phyloP scores from a whole-genome alignment of 257 asterid genomes.

The Solanum stenotomum region DNA sequence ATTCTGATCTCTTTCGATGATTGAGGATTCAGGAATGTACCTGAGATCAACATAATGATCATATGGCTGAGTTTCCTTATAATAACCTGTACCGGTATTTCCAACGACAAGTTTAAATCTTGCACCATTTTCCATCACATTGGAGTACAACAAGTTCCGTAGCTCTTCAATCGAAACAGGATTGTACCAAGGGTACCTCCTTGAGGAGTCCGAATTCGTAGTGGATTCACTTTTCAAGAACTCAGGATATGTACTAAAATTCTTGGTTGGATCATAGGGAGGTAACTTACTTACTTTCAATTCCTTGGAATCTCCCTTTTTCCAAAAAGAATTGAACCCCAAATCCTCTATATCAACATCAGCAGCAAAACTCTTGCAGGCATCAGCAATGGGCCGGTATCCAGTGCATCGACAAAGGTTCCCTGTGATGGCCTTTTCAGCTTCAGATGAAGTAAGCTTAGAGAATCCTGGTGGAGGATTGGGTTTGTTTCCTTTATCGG shows the following conservation, averaged over 20 bases:
- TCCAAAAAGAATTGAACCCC: constrained; percentile 59
- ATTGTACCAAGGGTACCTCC: constrained; percentile 41
- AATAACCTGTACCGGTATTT: constrained; percentile 62
- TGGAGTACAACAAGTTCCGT: constrained; percentile 26
- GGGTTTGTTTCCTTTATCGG: constrained; percentile 27
- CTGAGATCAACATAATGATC: constrained; percentile 49
- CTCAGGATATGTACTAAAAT: constrained; percentile 22
- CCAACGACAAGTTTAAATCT: constrained; percentile 48
- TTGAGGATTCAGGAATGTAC: constrained; percentile 44
- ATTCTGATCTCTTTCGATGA: constrained; percentile 13
- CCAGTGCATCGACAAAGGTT: constrained; percentile 76
- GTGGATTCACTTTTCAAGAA: constrained; percentile 15
- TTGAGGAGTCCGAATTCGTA: constrained; percentile 19
- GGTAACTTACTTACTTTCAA: constrained; percentile 27
- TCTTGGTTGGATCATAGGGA: constrained; percentile 20
- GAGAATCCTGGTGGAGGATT: constrained; percentile 44
- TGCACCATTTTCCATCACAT: constrained; percentile 13
- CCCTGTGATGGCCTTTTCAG: constrained; percentile 60
- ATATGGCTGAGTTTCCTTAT: constrained; percentile 33
- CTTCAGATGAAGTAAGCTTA: constrained; percentile 51
- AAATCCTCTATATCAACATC: constrained; percentile 69
- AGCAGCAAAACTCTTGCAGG: constrained; percentile 60
- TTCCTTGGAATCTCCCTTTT: constrained; percentile 30
- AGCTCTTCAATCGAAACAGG: constrained; percentile 53
- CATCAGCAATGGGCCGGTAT: constrained; percentile 72